Percentiles rank a stretch among this genome's conserved stretches.
Evolutionary conservation across 2,329 filamentous ascomycete genomes (phyloP).

Genomic region (Arthrinium phaeospermum): DNA sequence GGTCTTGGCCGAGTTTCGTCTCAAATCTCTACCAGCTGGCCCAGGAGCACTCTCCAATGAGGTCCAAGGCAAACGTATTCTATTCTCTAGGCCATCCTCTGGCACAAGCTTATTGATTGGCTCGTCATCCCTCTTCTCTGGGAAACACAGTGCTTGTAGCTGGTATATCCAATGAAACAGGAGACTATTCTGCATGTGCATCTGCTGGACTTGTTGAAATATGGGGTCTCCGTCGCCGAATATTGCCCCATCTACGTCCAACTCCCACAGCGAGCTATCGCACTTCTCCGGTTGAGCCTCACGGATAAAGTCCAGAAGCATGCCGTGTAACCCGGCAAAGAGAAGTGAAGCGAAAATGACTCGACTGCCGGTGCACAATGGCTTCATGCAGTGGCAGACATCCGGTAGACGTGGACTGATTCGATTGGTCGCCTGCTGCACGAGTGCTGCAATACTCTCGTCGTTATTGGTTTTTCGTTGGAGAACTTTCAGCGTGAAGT

Average conservation of each 20-base stretch:
- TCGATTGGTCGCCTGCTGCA: neutral
- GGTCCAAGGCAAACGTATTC: neutral
- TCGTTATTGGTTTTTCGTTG: neutral
- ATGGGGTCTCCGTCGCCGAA: neutral
- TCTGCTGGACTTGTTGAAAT: neutral
- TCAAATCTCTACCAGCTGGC: neutral
- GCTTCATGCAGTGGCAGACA: neutral
- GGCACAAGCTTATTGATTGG: neutral
- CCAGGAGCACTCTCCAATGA: neutral
- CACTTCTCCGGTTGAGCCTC: neutral
- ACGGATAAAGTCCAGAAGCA: neutral
- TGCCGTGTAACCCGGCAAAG: neutral
- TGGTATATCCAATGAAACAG: neutral
- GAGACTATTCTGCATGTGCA: neutral
- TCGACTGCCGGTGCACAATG: neutral
- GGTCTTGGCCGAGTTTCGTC: neutral
- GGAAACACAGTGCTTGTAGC: neutral
- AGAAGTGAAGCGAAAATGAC: neutral
- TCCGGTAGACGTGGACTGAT: neutral
- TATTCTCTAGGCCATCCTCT: neutral
- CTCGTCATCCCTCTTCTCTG: no score
- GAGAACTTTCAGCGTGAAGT: neutral
- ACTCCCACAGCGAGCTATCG: neutral
- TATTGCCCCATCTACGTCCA: neutral
- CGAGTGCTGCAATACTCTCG: neutral